Conservation (phyloP, 176 grass and related monocot genomes). For the Oryza nivara region DNA sequence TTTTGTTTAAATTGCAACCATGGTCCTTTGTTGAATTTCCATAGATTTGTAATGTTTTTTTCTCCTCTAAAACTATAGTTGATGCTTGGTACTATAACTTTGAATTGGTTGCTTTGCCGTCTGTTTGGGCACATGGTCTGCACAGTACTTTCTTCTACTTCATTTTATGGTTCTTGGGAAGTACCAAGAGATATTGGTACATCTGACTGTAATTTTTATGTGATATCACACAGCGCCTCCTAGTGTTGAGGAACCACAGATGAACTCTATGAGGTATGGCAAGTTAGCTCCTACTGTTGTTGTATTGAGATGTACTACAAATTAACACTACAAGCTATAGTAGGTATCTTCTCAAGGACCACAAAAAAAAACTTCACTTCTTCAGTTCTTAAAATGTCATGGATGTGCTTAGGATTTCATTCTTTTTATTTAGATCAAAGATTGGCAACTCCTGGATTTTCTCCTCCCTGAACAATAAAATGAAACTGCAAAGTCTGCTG, state of each 20-base stretch:
- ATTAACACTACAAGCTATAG: not conserved
- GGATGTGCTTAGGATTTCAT: not conserved
- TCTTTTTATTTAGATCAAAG: not conserved
- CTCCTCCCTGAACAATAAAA: not conserved
- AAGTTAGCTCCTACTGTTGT: not conserved
- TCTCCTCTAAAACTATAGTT: constrained; percentile 5
- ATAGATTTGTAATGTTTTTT: constrained; percentile 18
- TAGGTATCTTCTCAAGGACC: not conserved
- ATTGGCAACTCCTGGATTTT: not conserved
- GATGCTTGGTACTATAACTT: not conserved
- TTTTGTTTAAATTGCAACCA: constrained; percentile 1
- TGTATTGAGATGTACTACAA: not conserved
- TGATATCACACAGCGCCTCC: not conserved
- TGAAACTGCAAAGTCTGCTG: not conserved
- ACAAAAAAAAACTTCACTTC: not conserved
- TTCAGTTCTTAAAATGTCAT: not conserved
- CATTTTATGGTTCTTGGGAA: not conserved
- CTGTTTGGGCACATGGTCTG: constrained; percentile 1
- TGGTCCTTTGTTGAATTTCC: not conserved
- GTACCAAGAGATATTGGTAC: not conserved
- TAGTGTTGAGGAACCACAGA: not conserved
- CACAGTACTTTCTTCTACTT: not conserved
- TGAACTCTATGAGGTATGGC: not conserved
- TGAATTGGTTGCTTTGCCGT: not conserved
- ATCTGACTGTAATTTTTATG: not conserved